Percentiles rank a stretch among this genome's conserved stretches.
Evolutionary conservation across 2,329 filamentous ascomycete species (phyloP).

Genomic region (Neonectria sp.): DNA sequence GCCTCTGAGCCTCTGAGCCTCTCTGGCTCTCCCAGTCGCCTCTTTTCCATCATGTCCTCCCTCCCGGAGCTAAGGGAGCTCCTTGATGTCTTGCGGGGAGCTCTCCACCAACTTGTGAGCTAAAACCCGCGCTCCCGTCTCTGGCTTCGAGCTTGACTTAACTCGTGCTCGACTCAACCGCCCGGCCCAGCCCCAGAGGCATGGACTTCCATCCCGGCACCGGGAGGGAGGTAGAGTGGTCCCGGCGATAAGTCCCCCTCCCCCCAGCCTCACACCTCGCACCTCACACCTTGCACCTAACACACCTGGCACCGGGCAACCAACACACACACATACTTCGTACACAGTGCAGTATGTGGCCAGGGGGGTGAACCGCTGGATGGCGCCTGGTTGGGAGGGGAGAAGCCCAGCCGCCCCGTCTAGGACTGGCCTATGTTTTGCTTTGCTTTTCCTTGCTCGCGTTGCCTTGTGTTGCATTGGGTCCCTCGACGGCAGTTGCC

Average conservation of each 20-base stretch:
- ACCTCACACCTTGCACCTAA: background rate
- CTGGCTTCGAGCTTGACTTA: slow-evolving; percentile 5
- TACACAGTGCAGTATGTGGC: slow-evolving; percentile 5
- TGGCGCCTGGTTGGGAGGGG: slow-evolving; percentile 11
- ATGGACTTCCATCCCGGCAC: background rate
- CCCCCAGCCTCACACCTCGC: background rate
- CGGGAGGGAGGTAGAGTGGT: background rate
- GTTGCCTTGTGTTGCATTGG: slow-evolving; percentile 13
- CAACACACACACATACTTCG: slow-evolving; percentile 6
- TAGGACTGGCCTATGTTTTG: background rate
- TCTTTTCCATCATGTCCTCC: background rate
- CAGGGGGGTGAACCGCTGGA: slow-evolving; percentile 11
- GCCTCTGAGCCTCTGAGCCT: too few species aligned
- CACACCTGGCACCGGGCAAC: background rate
- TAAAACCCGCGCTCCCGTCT: slow-evolving; percentile 8
- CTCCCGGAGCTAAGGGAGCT: slow-evolving; percentile 9
- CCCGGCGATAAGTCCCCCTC: background rate
- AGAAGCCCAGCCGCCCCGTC: slow-evolving; percentile 15
- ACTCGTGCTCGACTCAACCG: background rate
- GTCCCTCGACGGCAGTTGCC: slow-evolving; percentile 10
- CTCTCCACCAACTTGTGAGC: slow-evolving; percentile 1
- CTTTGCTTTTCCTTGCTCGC: background rate
- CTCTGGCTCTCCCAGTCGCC: background rate
- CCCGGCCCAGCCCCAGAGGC: background rate
- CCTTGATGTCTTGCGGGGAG: background rate